phyloP scores from a whole-genome alignment of 345 rosid genomes.

The Sapria himalayana region DNA sequence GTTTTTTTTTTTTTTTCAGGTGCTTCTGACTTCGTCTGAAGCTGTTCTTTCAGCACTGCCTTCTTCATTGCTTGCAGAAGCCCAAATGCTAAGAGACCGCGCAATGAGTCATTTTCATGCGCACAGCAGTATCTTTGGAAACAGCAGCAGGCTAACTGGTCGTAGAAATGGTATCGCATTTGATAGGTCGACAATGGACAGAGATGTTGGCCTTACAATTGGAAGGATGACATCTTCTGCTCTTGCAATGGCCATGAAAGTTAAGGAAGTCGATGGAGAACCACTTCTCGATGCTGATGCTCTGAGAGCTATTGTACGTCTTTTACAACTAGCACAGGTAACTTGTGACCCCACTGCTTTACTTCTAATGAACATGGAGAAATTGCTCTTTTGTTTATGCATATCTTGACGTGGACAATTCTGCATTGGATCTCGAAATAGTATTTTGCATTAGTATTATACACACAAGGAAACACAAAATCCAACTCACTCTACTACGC shows the following conservation, averaged over 20 bases:
- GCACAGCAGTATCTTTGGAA: constrained; percentile 69
- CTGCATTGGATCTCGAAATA: no score
- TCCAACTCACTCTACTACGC: no score
- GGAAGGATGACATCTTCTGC: constrained; percentile 55
- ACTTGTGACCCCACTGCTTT: no score
- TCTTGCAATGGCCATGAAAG: constrained; percentile 38
- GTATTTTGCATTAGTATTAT: no score
- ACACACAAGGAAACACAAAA: no score
- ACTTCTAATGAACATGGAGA: no score
- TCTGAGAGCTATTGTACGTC: constrained; percentile 59
- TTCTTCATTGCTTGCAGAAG: constrained; percentile 88
- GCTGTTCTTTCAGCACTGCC: constrained; percentile 87
- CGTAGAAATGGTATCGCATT: constrained; percentile 83
- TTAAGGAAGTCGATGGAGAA: constrained; percentile 75
- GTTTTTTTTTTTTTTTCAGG: constrained; percentile 25
- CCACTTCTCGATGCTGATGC: constrained; percentile 56
- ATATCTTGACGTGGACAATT: no score
- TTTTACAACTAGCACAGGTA: constrained; percentile 79
- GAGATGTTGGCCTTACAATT: constrained; percentile 78
- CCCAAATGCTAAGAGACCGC: constrained; percentile 85
- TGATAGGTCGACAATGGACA: constrained; percentile 75
- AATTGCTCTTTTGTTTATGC: no score
- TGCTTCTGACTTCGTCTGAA: constrained; percentile 86
- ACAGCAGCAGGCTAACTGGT: constrained; percentile 50
- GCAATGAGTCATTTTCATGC: constrained; percentile 98